These are phyloP conservation scores for Actinomortierella wolfii DNA, from an alignment of 371 early-diverging fungal species.

Conservation along the genomic window DNA sequence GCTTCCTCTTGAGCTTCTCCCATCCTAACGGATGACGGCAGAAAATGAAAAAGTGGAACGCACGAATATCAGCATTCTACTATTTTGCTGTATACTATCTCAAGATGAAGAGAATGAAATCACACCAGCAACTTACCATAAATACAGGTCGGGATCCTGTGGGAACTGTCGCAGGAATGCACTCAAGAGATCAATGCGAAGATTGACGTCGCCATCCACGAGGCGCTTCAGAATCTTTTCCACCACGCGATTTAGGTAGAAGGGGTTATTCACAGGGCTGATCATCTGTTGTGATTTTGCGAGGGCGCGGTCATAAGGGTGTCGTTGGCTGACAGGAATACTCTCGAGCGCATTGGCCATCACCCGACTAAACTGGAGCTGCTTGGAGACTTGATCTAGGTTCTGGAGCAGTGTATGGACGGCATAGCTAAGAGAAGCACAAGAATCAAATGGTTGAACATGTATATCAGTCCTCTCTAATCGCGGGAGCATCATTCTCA, in stretches of 20 bases:
- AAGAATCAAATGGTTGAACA: not conserved
- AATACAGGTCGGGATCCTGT: slow-evolving; percentile 19
- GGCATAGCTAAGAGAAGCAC: slow-evolving; percentile 7
- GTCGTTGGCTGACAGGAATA: slow-evolving; percentile 7
- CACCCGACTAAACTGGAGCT: not conserved
- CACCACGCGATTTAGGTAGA: slow-evolving; percentile 16
- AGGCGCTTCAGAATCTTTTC: slow-evolving; percentile 16
- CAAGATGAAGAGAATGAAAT: too few relatives aligned
- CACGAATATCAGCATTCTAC: too few relatives aligned
- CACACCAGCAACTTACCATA: slow-evolving; percentile 12
- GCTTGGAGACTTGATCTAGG: slow-evolving; percentile 1
- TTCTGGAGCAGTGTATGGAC: slow-evolving; percentile 21
- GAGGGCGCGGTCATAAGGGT: slow-evolving; percentile 23
- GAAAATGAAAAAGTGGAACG: not conserved
- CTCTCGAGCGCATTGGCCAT: slow-evolving; percentile 2
- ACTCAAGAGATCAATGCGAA: slow-evolving; percentile 17
- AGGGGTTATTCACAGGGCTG: slow-evolving; percentile 12
- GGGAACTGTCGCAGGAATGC: slow-evolving; percentile 17
- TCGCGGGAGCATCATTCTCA: not conserved
- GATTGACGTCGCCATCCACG: not conserved
- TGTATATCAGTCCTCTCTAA: not conserved
- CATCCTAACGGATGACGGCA: slow-evolving; percentile 13
- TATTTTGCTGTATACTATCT: not conserved
- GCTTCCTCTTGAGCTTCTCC: slow-evolving; percentile 22
- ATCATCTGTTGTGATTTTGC: slow-evolving; percentile 2